Evolutionary conservation across 176 grass and related monocot species (phyloP).

Genomic region (Musa troglodytarum): DNA sequence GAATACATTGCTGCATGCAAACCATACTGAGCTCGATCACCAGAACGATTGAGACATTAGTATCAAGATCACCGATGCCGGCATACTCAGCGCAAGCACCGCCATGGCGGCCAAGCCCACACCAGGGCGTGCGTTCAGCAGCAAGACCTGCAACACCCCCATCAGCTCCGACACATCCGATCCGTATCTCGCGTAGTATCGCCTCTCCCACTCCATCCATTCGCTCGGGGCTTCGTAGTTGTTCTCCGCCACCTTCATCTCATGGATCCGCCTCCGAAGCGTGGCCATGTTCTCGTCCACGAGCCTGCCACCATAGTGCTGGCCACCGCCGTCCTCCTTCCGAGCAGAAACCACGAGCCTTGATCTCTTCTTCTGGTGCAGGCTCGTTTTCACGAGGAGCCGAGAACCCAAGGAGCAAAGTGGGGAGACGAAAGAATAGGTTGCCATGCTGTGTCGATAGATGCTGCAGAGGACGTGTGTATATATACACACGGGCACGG

Average conservation of each 20-base stretch:
- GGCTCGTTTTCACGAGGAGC: neutral
- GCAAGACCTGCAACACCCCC: conserved; percentile 33
- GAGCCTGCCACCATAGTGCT: conserved; percentile 10
- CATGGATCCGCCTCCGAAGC: conserved; percentile 12
- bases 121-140: conserved; percentile 47
- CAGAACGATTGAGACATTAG: neutral
- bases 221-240: neutral
- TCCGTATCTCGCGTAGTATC: conserved; percentile 38
- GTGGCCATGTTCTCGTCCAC: conserved; percentile 21
- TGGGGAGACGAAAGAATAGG: neutral
- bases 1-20: too few relatives aligned
- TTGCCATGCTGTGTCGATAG: neutral
- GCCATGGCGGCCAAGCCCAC: conserved; percentile 33
- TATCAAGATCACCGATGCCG: conserved; percentile 35
- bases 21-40: too few relatives aligned
- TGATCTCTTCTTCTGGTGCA: neutral
- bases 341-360: neutral
- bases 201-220: conserved; percentile 32
- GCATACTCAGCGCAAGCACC: conserved; percentile 37
- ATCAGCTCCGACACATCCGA: conserved; percentile 34
- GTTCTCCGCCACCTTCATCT: neutral
- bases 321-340: neutral
- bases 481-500: neutral
- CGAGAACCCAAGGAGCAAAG: neutral
- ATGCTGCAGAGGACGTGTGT: neutral